These are phyloP conservation scores for Penicillium sp. DNA, from an alignment of 2,329 filamentous ascomycete species.

Conservation along the genomic window DNA sequence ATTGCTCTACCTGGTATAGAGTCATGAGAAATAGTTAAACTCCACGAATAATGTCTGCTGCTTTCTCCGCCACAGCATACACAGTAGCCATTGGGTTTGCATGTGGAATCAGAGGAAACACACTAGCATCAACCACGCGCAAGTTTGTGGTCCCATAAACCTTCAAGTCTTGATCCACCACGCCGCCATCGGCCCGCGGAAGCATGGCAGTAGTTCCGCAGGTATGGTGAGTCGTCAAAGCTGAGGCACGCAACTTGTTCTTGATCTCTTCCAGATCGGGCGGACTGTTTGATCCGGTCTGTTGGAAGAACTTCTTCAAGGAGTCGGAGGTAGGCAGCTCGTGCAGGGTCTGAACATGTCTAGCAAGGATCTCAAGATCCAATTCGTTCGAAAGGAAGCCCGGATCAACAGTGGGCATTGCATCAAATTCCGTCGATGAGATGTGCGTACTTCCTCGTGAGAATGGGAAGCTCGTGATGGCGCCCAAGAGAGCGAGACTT, in stretches of 20 bases:
- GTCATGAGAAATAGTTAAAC: neutral
- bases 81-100: constrained; percentile 40
- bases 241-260: constrained; percentile 2
- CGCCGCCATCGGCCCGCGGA: constrained; percentile 27
- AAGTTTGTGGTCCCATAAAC: constrained; percentile 35
- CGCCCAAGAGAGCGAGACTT: constrained; percentile 2
- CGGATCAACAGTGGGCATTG: constrained; percentile 5
- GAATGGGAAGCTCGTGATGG: constrained; percentile 13
- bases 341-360: constrained; percentile 8
- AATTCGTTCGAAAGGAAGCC: constrained; percentile 7
- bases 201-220: constrained; percentile 30
- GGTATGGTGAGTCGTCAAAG: constrained; percentile 9
- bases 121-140: constrained; percentile 38
- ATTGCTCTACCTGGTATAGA: neutral
- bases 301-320: constrained; percentile 7
- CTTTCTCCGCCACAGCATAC: constrained; percentile 39
- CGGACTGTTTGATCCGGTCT: neutral
- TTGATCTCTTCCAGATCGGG: constrained; percentile 14
- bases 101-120: constrained; percentile 36
- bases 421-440: neutral
- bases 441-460: constrained; percentile 15
- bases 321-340: neutral
- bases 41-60: constrained; percentile 27
- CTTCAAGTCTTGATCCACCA: constrained; percentile 29
- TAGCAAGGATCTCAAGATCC: constrained; percentile 17